Evolutionary conservation across 768 basidiomycete genomes (phyloP), one percentile per base, ranked within the genome.

Genomic region (Termitomyces sp.): DNA sequence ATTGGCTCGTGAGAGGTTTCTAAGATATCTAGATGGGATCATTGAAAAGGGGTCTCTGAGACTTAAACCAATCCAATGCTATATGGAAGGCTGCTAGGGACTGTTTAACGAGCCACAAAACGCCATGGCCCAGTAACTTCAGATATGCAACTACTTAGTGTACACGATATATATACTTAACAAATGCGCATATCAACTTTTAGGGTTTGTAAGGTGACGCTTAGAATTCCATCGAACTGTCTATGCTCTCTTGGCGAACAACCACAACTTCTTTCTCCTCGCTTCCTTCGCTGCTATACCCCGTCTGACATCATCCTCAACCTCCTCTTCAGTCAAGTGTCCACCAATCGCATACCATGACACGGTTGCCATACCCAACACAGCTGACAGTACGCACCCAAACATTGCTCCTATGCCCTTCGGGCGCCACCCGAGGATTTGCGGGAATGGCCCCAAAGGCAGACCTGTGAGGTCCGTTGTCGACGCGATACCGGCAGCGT

Each of bases 271-370:
- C 54, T 53, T 62, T 56, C 50, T 58, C 52, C 75, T 75, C 54
- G 71, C 72, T 58, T 74, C 79, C 74, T 89, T 93, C 53, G 73
- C 77, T 27, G 79, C 86, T 10, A 86, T 71, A 54, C 77, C 73
- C 60, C 73, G 71, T 60, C 79, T 73, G 53, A 82, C 83, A 70
- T 92, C 89, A 19, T 80, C 75, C 68, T 93, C 92, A 35, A 92
- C 79, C 74, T 96, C 94, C 62, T 86, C 86, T 41, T 93, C 92
- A 44, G 87, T 81, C 58, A 91, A 75, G 56, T 73, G 73, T 5
- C 82, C 84, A n/a, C 92, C 91, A 45, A 85, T 74, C 9, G 87
- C 75, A 71, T 98, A 98, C 93, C 95, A 98, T 38, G 85, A 75
- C 31, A 96, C 90, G 1, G 84, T 80, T 8, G 76, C 60, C 86